A percentile compares a stretch with the other conserved stretches of the same genome.
Evolutionary conservation across 1,139 yeast species (phyloP).

Genomic region (Hyphopichia burtonii): DNA sequence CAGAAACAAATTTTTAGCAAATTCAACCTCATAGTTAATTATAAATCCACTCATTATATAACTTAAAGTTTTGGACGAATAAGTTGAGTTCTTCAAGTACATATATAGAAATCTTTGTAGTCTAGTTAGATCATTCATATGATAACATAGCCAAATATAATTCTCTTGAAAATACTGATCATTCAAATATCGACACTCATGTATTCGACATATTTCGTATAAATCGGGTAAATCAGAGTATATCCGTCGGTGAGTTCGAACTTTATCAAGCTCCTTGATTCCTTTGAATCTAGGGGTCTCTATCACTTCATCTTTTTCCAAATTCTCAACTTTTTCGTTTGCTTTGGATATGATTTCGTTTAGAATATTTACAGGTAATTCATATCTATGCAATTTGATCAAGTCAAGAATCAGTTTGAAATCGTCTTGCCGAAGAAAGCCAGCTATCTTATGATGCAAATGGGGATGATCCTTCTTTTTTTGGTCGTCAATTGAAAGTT

Average conservation of each 20-base stretch:
- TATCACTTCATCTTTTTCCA: slow-evolving; percentile 6
- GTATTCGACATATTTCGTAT: slow-evolving; percentile 17
- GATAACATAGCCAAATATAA: slow-evolving; percentile 34
- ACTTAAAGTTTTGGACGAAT: slow-evolving; percentile 25
- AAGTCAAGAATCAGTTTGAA: background rate
- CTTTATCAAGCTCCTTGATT: slow-evolving; percentile 10
- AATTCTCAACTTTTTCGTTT: background rate
- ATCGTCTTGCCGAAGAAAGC: background rate
- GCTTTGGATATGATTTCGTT: background rate
- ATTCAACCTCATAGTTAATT: slow-evolving; percentile 33
- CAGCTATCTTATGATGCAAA: background rate
- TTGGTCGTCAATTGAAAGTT: background rate
- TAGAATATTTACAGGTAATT: background rate
- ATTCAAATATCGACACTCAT: slow-evolving; percentile 12
- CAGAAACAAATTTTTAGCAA: slow-evolving; percentile 23
- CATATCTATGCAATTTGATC: background rate
- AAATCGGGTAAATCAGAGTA: slow-evolving; percentile 17
- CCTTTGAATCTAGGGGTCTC: slow-evolving; percentile 17
- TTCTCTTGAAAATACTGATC: slow-evolving; percentile 18
- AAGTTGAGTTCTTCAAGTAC: slow-evolving; percentile 16
- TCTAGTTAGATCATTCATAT: slow-evolving; percentile 25
- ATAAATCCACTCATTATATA: slow-evolving; percentile 32
- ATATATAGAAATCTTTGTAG: slow-evolving; percentile 19
- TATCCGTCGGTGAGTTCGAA: slow-evolving; percentile 12
- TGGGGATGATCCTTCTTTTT: background rate